A percentile compares a stretch with the other conserved stretches of the same genome.
phyloP scores from a whole-genome alignment of 805 yeast genomes.

The Schwanniomyces yamadae region DNA sequence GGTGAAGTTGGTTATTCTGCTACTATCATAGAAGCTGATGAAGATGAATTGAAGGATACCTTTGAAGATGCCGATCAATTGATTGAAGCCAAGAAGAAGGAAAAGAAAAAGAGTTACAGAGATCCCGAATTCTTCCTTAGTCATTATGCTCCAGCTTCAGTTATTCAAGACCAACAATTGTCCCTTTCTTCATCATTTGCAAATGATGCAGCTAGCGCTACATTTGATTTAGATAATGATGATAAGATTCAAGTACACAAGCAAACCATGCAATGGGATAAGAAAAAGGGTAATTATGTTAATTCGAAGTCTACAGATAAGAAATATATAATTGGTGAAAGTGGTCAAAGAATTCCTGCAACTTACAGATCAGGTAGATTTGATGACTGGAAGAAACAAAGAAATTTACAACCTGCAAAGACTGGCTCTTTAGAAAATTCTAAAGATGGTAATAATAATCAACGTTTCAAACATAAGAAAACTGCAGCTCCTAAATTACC shows the following conservation, averaged over 20 bases:
- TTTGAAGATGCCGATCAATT: constrained; percentile 54
- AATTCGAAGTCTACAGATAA: constrained; percentile 76
- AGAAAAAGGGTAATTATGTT: constrained; percentile 84
- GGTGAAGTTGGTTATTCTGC: constrained; percentile 49
- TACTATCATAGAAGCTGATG: constrained; percentile 37
- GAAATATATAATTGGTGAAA: constrained; percentile 90
- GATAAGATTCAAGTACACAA: constrained; percentile 70
- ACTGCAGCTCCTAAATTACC: constrained; percentile 83
- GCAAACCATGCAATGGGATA: constrained; percentile 88
- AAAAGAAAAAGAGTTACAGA: constrained; percentile 52
- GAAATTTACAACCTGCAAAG: constrained; percentile 52
- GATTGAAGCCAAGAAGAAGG: constrained; percentile 25
- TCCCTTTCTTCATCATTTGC: constrained; percentile 62
- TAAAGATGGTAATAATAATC: constrained; percentile 25
- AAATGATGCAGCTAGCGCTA: constrained; percentile 78
- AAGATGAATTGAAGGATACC: constrained; percentile 45
- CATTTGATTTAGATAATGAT: constrained; percentile 79
- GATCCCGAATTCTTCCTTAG: constrained; percentile 82
- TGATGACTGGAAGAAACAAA: constrained; percentile 84
- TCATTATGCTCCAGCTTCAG: constrained; percentile 82
- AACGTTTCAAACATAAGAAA: constrained; percentile 69
- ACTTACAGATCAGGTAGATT: constrained; percentile 86
- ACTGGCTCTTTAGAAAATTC: constrained; percentile 54
- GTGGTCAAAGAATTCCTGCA: constrained; percentile 91
- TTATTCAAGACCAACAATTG: constrained; percentile 79